Conservation (phyloP, 345 rosid species). For the Citrus glauca region DNA sequence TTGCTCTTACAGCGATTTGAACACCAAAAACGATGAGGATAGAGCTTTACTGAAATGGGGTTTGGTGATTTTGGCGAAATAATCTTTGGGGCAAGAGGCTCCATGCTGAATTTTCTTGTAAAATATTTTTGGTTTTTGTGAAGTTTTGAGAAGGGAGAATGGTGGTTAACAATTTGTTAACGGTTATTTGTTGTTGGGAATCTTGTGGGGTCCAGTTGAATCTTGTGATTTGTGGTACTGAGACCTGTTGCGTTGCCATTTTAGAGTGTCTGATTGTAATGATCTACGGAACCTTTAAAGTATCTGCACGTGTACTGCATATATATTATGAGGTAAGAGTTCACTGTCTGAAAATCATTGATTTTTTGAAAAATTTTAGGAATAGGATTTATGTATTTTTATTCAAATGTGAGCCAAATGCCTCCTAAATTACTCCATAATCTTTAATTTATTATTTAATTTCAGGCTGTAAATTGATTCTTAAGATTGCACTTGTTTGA, state of each 20-base stretch:
- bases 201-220: slow-evolving; percentile 41
- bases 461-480: no score
- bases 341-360: neutral
- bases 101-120: slow-evolving; percentile 27
- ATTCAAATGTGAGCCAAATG: no score
- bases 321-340: neutral
- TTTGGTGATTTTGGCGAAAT: slow-evolving; percentile 24
- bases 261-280: neutral
- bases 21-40: slow-evolving; percentile 17
- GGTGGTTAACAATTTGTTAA: slow-evolving; percentile 12
- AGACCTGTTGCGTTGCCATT: slow-evolving; percentile 38
- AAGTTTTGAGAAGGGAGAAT: neutral
- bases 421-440: no score
- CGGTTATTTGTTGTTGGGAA: slow-evolving; percentile 28
- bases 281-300: neutral
- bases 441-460: no score
- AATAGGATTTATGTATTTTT: no score
- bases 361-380: no score
- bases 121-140: neutral
- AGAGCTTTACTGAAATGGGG: slow-evolving; percentile 19
- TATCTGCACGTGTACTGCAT: neutral
- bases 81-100: slow-evolving; percentile 21
- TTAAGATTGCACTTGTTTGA: no score
- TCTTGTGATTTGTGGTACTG: slow-evolving; percentile 41
- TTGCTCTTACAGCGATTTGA: slow-evolving; percentile 10